Conservation (phyloP, 208 protist genomes). For the Phytomonas sp. region DNA sequence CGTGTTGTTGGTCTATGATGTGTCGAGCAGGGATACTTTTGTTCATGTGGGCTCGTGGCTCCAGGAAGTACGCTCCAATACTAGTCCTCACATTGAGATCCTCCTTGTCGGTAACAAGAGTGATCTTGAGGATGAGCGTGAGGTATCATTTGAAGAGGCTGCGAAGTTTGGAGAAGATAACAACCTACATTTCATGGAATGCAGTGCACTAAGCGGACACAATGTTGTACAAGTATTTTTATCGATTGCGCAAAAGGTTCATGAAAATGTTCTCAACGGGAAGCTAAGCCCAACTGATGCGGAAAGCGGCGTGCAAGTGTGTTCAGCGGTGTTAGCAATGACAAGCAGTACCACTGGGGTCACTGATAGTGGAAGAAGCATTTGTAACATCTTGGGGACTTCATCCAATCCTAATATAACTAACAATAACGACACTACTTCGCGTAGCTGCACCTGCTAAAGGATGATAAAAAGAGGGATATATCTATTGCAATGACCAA, state of each 20-base stretch:
- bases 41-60: constrained; percentile 91
- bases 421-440: constrained; percentile 5
- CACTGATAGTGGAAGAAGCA: constrained; percentile 4
- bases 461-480: neutral
- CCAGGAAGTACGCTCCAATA: constrained; percentile 89
- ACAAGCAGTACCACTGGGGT: constrained; percentile 12
- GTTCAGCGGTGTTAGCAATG: constrained; percentile 35
- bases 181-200: constrained; percentile 93
- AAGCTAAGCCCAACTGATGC: constrained; percentile 77
- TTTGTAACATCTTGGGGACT: neutral
- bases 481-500: neutral
- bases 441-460: neutral
- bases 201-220: constrained; percentile 87
- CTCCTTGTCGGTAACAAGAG: constrained; percentile 94
- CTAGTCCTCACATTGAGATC: constrained; percentile 76
- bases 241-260: constrained; percentile 87
- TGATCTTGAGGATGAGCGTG: constrained; percentile 91
- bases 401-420: constrained; percentile 13
- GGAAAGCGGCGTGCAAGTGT: constrained; percentile 75
- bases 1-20: constrained; percentile 95
- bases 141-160: constrained; percentile 95
- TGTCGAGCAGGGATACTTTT: constrained; percentile 84
- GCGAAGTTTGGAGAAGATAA: constrained; percentile 93
- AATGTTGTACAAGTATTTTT: constrained; percentile 94
- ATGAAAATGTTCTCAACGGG: constrained; percentile 91